Conservation (phyloP, 257 asterid species). For the Solanum etuberosum region DNA sequence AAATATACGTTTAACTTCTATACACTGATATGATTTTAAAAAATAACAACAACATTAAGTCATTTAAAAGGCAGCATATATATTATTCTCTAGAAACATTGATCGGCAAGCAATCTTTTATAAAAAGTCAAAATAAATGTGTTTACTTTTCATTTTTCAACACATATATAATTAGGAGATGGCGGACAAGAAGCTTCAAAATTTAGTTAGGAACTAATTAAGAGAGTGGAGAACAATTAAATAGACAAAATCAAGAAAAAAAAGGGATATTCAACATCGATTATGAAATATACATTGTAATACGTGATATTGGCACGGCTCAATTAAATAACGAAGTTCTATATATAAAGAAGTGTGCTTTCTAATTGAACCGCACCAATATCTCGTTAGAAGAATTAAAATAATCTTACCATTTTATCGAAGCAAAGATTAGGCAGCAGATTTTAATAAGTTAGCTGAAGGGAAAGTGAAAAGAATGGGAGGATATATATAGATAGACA, state of each 20-base stretch:
- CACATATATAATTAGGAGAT: not conserved
- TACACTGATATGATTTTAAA: not conserved
- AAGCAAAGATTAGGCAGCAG: not conserved
- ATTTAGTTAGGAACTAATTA: not conserved
- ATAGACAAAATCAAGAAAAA: not conserved
- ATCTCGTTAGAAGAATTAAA: constrained; percentile 32
- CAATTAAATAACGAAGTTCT: constrained; percentile 77
- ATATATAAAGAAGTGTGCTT: constrained; percentile 35
- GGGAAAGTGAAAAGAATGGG: not conserved
- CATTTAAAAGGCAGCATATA: too few relatives aligned
- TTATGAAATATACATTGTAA: not conserved
- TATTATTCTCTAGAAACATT: not conserved
- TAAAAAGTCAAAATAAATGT: not conserved
- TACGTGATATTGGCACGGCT: constrained; percentile 99
- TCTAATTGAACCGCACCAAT: constrained; percentile 96
- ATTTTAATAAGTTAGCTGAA: not conserved
- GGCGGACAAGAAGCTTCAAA: not conserved
- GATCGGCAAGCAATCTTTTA: not conserved
- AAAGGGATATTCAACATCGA: not conserved
- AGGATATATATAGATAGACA: not conserved
- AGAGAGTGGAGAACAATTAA: not conserved
- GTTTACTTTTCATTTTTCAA: not conserved
- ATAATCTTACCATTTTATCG: not conserved
- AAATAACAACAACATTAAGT: not conserved
- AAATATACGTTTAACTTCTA: not conserved